Evolutionary conservation across 345 rosid genomes (phyloP), one percentile per base, ranked within the genome.

Genomic region (Citrus cavaleriei): DNA sequence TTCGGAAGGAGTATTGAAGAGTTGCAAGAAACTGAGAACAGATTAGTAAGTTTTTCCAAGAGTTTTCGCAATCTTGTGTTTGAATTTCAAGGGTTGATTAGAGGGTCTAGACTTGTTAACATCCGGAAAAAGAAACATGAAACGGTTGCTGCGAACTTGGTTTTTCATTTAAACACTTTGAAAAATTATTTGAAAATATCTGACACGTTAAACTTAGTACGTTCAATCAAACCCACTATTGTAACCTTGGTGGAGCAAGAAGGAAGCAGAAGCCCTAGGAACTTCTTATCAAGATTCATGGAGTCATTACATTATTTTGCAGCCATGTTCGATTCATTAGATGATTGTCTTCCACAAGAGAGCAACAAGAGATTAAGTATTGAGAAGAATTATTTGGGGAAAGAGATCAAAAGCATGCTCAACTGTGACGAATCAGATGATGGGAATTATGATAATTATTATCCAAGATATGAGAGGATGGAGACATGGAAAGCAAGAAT

Each of bases 281-380:
- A 77, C 62, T 91, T 91, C 81, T 55, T 91, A 1, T 83, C 93
- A 19, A 87, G 88, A 75, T 90, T 91, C 82, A 90, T 87, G 90
- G 95, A 90, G 59, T 90, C 91, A 27, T 37, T 91, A 7, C 95
- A 91, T 71, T 87, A 87, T 61, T 88, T 85, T 25, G 91, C 93
- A 0, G 95, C 95, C 49, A 90, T 91, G 91, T 91, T 90, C 13
- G 95, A 90, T 82, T 91, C 95, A 0, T 69, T 91, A 55, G 93
- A 91, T 16, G 92, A 91, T 72, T 88, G 88, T 40, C 86, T 91
- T 2, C 93, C 93, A 0, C 54, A 78, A 59, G 91, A 88, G 25
- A 91, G 95, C 80, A 6, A 67, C 1, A 88, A 91, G 68, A 79
- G 95, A 51, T 68, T 87, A 25, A 77, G 86, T 65, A 90, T 91